Evolutionary conservation across 352 stramenopile genomes (phyloP).

Genomic region (Thalassiosira hispida): DNA sequence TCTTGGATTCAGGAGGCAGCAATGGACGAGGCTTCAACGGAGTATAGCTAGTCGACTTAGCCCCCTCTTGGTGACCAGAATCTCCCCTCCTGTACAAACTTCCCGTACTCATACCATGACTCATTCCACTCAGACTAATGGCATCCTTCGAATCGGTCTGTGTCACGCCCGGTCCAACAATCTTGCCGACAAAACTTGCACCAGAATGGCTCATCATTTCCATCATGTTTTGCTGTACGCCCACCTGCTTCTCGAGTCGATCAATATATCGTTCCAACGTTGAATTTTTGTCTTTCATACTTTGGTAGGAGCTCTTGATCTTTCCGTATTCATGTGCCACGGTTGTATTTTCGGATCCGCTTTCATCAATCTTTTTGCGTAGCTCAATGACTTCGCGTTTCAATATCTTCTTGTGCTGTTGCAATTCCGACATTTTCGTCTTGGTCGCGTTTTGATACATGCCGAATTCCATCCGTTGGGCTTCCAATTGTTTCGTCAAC

Average conservation of each 20-base stretch:
- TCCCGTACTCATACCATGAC: conserved; percentile 15
- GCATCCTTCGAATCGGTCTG: conserved; percentile 34
- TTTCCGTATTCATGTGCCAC: conserved; percentile 65
- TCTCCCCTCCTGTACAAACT: conserved; percentile 23
- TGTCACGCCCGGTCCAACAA: conserved; percentile 39
- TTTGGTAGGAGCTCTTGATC: conserved; percentile 56
- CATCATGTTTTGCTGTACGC: conserved; percentile 67
- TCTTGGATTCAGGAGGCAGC: conserved; percentile 27
- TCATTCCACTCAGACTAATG: conserved; percentile 40
- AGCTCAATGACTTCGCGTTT: conserved; percentile 84
- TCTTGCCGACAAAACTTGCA: conserved; percentile 50
- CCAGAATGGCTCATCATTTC: conserved; percentile 50
- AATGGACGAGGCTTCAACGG: conserved; percentile 22
- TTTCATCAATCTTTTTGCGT: conserved; percentile 74
- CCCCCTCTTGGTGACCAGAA: background rate
- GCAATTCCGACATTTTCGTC: conserved; percentile 71
- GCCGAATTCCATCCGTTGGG: conserved; percentile 76
- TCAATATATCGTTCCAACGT: conserved; percentile 77
- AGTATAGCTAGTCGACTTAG: conserved; percentile 8
- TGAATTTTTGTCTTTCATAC: conserved; percentile 67
- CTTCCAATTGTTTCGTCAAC: conserved; percentile 71
- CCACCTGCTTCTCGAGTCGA: conserved; percentile 80
- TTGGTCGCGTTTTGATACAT: conserved; percentile 79
- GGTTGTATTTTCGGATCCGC: conserved; percentile 57
- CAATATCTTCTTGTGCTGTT: conserved; percentile 81